Percentiles rank a stretch among this genome's conserved stretches.
phyloP scores from a whole-genome alignment of 2,329 filamentous ascomycete genomes.

The Thielaviopsis musarum region DNA sequence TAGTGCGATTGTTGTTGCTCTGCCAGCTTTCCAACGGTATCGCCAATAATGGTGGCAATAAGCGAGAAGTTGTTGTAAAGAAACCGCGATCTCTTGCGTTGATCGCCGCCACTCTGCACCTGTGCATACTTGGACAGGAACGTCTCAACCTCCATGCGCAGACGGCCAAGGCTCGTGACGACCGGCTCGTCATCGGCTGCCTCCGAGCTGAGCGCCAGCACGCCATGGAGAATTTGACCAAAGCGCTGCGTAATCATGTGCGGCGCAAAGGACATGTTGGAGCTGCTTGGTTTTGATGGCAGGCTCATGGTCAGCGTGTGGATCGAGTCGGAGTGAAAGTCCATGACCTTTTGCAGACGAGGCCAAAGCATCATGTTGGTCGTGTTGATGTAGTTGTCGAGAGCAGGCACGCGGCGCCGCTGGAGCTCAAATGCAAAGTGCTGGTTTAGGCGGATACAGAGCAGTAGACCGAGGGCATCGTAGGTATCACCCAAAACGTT shows the following conservation, averaged over 20 bases:
- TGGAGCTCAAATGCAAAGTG: slow-evolving; percentile 90
- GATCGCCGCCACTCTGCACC: slow-evolving; percentile 52
- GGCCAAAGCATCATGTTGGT: slow-evolving; percentile 96
- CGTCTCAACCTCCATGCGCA: slow-evolving; percentile 67
- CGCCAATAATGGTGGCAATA: slow-evolving; percentile 79
- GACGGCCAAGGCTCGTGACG: slow-evolving; percentile 56
- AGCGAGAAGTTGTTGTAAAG: slow-evolving; percentile 93
- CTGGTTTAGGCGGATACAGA: slow-evolving; percentile 89
- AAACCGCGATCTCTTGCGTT: slow-evolving; percentile 70
- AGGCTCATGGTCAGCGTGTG: slow-evolving; percentile 41
- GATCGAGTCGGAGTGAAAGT: slow-evolving; percentile 78
- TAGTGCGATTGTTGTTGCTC: slow-evolving; percentile 62
- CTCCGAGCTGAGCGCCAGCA: slow-evolving; percentile 70
- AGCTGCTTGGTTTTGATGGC: slow-evolving; percentile 27
- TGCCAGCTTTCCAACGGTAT: slow-evolving; percentile 55
- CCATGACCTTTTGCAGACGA: slow-evolving; percentile 84
- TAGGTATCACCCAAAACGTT: slow-evolving; percentile 58
- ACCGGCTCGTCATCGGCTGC: slow-evolving; percentile 91
- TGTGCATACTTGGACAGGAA: slow-evolving; percentile 60
- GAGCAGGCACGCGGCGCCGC: slow-evolving; percentile 71
- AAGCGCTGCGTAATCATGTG: slow-evolving; percentile 92
- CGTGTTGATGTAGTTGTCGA: slow-evolving; percentile 83
- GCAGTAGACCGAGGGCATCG: slow-evolving; percentile 70
- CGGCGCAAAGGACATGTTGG: slow-evolving; percentile 47
- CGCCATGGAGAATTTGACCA: slow-evolving; percentile 75